A percentile compares a stretch with the other conserved stretches of the same genome.
These are phyloP conservation scores for Plantago elongata DNA, from an alignment of 257 asterid species.

Conservation along the genomic window DNA sequence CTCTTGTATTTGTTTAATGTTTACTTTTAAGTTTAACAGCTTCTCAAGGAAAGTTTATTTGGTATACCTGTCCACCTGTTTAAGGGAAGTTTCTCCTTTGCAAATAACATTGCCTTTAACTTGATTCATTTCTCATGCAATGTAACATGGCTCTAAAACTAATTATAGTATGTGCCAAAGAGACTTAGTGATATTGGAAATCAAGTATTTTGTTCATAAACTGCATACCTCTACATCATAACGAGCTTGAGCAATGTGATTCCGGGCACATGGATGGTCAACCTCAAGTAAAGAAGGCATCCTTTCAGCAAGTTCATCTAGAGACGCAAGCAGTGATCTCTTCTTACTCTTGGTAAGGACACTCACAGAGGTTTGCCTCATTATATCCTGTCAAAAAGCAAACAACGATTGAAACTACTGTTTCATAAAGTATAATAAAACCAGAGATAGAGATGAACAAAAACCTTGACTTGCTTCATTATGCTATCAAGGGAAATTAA, in stretches of 20 bases:
- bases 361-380: conserved; percentile 69
- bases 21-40: too few species aligned
- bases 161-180: neutral
- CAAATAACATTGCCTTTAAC: too few species aligned
- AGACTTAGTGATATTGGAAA: conserved; percentile 14
- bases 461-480: conserved; percentile 88
- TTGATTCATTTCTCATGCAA: neutral
- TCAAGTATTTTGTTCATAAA: neutral
- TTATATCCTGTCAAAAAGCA: conserved; percentile 58
- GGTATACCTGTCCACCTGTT: too few species aligned
- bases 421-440: conserved; percentile 12
- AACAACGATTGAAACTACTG: conserved; percentile 15
- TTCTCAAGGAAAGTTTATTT: too few species aligned
- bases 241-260: conserved; percentile 84
- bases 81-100: too few species aligned
- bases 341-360: conserved; percentile 80
- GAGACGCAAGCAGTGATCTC: conserved; percentile 59
- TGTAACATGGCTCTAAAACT: neutral
- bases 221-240: conserved; percentile 66
- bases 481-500: conserved; percentile 88
- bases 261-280: conserved; percentile 94
- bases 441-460: conserved; percentile 17
- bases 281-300: conserved; percentile 96
- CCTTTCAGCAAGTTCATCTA: conserved; percentile 78
- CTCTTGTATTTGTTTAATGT: too few species aligned